Evolutionary conservation across 2,329 filamentous ascomycete genomes (phyloP).

Genomic region (Aspergillus cejpii): DNA sequence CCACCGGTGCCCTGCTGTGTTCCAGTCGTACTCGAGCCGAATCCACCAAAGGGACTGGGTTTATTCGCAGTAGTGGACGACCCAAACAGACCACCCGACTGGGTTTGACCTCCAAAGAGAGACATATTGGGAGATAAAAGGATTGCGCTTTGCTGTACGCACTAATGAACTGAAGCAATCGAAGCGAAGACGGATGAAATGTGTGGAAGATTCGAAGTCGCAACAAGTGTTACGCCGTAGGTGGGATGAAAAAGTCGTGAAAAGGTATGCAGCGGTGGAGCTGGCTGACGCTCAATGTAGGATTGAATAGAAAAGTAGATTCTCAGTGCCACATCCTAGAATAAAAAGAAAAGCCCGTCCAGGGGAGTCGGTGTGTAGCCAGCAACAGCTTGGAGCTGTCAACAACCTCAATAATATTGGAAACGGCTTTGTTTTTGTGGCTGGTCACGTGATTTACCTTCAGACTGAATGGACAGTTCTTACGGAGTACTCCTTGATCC

Average conservation of each 20-base stretch:
- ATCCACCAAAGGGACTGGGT: constrained; percentile 35
- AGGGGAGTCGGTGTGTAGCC: background rate
- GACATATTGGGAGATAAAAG: constrained; percentile 27
- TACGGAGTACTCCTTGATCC: background rate
- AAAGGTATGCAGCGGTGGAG: background rate
- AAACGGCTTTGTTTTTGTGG: constrained; percentile 15
- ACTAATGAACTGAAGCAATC: background rate
- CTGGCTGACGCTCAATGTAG: background rate
- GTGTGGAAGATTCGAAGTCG: background rate
- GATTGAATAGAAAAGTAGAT: background rate
- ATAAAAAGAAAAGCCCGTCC: background rate
- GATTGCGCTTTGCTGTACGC: background rate
- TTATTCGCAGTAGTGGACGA: constrained; percentile 25
- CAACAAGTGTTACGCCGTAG: background rate
- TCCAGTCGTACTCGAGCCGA: constrained; percentile 11
- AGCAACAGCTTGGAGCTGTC: background rate
- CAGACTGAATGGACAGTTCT: background rate
- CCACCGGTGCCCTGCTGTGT: constrained; percentile 21
- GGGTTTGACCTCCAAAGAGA: constrained; percentile 32
- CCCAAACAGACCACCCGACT: constrained; percentile 28
- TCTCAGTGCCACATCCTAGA: constrained; percentile 1
- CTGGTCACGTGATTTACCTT: constrained; percentile 10
- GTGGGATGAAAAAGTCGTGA: background rate
- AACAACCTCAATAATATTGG: background rate
- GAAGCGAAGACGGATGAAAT: background rate